Conservation (phyloP, 73 alveolate genomes). For the Tetrahymena elliotti region DNA sequence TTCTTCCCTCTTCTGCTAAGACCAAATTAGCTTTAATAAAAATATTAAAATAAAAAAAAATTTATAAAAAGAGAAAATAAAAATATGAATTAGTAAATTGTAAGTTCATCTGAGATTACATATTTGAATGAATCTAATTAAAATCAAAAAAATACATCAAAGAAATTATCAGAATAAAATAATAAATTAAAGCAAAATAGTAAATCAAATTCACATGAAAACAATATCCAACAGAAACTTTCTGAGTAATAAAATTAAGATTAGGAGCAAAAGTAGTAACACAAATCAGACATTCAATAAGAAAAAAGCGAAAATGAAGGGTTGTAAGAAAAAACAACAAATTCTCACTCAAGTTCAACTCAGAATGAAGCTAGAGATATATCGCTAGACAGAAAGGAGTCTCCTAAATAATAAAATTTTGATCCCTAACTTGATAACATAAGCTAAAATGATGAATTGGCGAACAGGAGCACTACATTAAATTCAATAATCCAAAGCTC, state of each 20-base stretch:
- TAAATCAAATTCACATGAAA: not conserved
- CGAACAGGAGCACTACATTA: not conserved
- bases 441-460: not conserved
- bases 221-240: too few species aligned
- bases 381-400: not conserved
- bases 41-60: not conserved
- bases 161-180: not conserved
- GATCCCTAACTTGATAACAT: not conserved
- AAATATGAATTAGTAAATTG: too few species aligned
- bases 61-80: too few species aligned
- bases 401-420: not conserved
- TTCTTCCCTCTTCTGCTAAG: not conserved
- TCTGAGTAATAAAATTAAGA: not conserved
- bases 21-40: not conserved
- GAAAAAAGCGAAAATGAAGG: not conserved
- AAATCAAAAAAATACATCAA: too few species aligned
- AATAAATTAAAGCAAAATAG: not conserved
- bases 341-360: not conserved
- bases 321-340: too few species aligned
- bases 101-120: not conserved
- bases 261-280: too few species aligned
- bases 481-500: not conserved
- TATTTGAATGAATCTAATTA: too few species aligned
- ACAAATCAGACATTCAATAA: not conserved
- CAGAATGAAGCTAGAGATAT: not conserved